A percentile compares a stretch with the other conserved stretches of the same genome.
Evolutionary conservation across 345 rosid genomes (phyloP).

Genomic region (Carallia pectinifolia): DNA sequence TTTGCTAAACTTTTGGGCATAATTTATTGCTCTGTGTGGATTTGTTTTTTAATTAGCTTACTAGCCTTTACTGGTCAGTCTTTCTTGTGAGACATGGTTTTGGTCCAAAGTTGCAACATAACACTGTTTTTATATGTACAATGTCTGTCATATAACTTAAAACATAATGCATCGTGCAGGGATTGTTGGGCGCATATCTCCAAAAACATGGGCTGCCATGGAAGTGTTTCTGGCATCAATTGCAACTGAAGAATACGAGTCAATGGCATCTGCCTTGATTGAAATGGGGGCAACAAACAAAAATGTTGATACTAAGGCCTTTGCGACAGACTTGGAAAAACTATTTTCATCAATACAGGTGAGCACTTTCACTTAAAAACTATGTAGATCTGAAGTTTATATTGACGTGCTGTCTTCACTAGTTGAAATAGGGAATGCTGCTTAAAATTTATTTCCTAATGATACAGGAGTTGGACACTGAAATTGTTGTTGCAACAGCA

Average conservation of each 20-base stretch:
- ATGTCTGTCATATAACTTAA: constrained; percentile 10
- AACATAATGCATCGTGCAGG: constrained; percentile 40
- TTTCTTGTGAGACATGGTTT: neutral
- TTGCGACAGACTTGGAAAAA: constrained; percentile 84
- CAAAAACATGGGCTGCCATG: constrained; percentile 96
- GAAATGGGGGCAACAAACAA: constrained; percentile 96
- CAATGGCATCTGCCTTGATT: constrained; percentile 92
- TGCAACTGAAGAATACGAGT: constrained; percentile 76
- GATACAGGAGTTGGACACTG: constrained; percentile 83
- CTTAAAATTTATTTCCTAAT: constrained; percentile 3
- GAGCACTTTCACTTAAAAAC: constrained; percentile 15
- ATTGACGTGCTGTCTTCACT: neutral
- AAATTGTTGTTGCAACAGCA: constrained; percentile 83
- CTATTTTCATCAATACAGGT: constrained; percentile 89
- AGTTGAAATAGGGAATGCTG: neutral
- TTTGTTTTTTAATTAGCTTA: neutral
- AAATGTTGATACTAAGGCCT: constrained; percentile 76
- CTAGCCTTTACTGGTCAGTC: neutral
- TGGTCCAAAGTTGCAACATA: no score
- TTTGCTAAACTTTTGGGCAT: neutral
- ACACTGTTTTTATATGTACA: neutral
- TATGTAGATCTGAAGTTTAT: neutral
- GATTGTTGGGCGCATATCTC: constrained; percentile 96
- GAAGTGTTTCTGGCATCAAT: constrained; percentile 81
- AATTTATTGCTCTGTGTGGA: neutral